Conservation (phyloP, 441 rosid species). For the Arabidopsis lyrata region DNA sequence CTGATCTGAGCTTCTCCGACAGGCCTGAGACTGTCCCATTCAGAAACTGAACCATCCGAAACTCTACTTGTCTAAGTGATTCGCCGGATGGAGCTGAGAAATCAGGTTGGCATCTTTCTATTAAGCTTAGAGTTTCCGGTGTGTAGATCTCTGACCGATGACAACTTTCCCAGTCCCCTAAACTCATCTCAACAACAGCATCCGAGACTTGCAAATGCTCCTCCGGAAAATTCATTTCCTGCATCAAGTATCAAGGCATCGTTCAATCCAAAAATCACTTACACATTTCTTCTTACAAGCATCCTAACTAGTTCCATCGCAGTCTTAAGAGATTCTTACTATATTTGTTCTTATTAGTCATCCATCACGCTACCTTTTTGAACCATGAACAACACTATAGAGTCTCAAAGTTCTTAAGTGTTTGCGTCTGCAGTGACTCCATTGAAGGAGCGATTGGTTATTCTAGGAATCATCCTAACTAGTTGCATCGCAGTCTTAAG, state of each 20-base stretch:
- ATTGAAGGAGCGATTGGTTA: background rate
- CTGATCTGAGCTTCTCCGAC: conserved; percentile 74
- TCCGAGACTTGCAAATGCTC: conserved; percentile 80
- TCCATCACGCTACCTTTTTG: background rate
- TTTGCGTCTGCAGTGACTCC: conserved; percentile 11
- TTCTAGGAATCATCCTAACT: background rate
- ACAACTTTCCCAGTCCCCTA: conserved; percentile 92
- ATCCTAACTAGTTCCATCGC: conserved; percentile 24
- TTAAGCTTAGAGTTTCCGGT: conserved; percentile 67
- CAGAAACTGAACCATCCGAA: conserved; percentile 89
- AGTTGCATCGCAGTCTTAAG: no score
- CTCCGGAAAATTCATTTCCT: conserved; percentile 84
- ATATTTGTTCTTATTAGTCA: background rate
- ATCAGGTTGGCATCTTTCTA: conserved; percentile 86
- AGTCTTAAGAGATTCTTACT: background rate
- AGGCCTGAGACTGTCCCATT: conserved; percentile 64
- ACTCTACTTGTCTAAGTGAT: conserved; percentile 93
- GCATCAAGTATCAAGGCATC: conserved; percentile 39
- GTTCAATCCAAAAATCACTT: background rate
- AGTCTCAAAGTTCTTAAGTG: background rate
- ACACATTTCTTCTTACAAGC: conserved; percentile 7
- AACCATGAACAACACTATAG: background rate
- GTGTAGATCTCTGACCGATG: conserved; percentile 71
- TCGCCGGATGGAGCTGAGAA: conserved; percentile 89
- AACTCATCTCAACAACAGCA: conserved; percentile 76